Evolutionary conservation across 345 rosid species (phyloP), one percentile per base, ranked within the genome.

Genomic region (Acer campestre): DNA sequence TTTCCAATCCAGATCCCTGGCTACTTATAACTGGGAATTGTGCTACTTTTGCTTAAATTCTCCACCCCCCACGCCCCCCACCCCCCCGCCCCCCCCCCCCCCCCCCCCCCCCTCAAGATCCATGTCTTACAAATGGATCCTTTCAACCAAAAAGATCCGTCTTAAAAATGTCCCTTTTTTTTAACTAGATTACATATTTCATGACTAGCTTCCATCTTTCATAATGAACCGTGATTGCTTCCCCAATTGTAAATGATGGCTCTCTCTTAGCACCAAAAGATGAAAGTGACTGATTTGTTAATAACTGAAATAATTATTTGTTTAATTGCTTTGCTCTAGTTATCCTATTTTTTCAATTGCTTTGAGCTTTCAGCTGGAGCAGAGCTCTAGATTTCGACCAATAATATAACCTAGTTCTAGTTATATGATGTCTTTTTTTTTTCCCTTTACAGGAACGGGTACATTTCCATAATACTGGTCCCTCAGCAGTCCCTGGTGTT

Each of bases 381-480:
- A 58, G 25, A 16, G 22, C 23, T 6, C 22, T 18, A 56, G 25
- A 22, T 59, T 59, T 59, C 22, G 23, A 22, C 10, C 3, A 8
- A 59, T 59, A 9, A 53, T 22, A 59, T 59, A 16, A 59, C 63
- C 63, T 20, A 59, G 27, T 22, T 59, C 48, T 61, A 29, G 49
- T 44, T 40, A 70, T 48, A 62, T 65, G 44, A 46, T 84, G 75
- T 74, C 7, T 44, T 35, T 14, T 14, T 27, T 10, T 46, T 46
- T 59, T 9, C 1, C 63, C 16, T 69, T 55, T 63, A 63, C 84
- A 92, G 97, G 87, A 85, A 72, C 88, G 97, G 25, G 90, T 93
- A 27, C 86, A 82, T 27, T 92, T 95, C 85, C 94, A 87, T 76
- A 95, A 92, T 74, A 87, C 90, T 16, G 95, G 97, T 55, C 92